These are phyloP conservation scores for Sonneratia caseolaris DNA, from an alignment of 345 rosid species.

Conservation along the genomic window DNA sequence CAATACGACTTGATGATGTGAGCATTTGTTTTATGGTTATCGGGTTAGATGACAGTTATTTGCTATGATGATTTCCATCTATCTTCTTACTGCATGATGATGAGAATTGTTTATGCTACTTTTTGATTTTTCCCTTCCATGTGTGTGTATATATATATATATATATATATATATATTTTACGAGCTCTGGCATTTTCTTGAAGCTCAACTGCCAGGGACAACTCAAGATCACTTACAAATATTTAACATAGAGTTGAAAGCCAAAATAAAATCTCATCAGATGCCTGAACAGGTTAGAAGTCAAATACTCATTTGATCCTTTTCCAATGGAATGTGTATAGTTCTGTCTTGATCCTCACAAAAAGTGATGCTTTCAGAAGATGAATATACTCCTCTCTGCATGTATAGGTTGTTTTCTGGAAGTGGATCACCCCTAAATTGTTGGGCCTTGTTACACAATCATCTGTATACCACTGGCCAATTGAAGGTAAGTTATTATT, in stretches of 20 bases:
- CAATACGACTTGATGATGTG: background rate
- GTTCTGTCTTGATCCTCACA: background rate
- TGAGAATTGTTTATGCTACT: background rate
- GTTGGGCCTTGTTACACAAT: constrained; percentile 92
- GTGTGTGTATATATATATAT: background rate
- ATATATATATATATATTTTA: background rate
- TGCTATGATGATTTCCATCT: background rate
- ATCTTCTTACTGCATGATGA: background rate
- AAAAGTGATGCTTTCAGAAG: background rate
- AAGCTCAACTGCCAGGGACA: constrained; percentile 94
- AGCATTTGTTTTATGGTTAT: background rate
- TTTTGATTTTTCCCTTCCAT: background rate
- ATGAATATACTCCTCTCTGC: constrained; percentile 6
- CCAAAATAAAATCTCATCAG: constrained; percentile 90
- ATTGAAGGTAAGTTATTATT: constrained; percentile 61
- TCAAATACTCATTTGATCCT: background rate
- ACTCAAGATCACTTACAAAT: constrained; percentile 97
- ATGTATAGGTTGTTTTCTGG: constrained; percentile 83
- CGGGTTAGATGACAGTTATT: too few species aligned
- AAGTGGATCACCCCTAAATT: constrained; percentile 91
- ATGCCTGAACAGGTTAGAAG: constrained; percentile 96
- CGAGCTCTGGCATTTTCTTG: constrained; percentile 15
- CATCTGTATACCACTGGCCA: constrained; percentile 92
- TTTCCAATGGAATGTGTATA: background rate
- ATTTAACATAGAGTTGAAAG: constrained; percentile 93